Evolutionary conservation across 108 stramenopile species (phyloP).

Genomic region (Nannochloropsis oceanica): DNA sequence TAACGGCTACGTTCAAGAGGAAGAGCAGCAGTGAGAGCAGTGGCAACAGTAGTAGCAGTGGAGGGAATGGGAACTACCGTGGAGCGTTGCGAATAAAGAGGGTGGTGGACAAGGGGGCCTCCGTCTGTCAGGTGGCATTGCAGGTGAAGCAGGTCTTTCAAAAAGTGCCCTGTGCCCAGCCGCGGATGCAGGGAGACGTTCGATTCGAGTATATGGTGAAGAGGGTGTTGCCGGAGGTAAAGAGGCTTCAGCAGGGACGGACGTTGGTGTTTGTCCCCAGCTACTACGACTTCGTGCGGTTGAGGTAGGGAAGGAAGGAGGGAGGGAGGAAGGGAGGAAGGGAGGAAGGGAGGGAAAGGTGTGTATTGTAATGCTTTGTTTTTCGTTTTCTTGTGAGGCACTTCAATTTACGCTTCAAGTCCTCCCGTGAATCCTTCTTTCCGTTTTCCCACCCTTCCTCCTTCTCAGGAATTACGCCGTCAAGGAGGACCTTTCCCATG

Average conservation of each 20-base stretch:
- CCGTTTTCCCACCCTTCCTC: slow-evolving; percentile 44
- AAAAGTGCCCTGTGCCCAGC: slow-evolving; percentile 44
- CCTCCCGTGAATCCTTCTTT: not conserved
- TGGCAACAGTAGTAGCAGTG: not conserved
- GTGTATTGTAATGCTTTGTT: too few relatives aligned
- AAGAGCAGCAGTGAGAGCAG: not conserved
- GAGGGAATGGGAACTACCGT: not conserved
- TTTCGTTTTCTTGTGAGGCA: too few relatives aligned
- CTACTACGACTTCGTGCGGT: slow-evolving; percentile 76
- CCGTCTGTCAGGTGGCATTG: slow-evolving; percentile 50
- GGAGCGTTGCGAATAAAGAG: not conserved
- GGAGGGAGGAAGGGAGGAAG: too few relatives aligned
- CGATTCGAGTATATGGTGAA: slow-evolving; percentile 65
- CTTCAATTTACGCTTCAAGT: slow-evolving; percentile 36
- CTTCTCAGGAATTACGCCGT: not conserved
- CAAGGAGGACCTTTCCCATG: not conserved
- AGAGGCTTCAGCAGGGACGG: slow-evolving; percentile 56
- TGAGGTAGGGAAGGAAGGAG: slow-evolving; percentile 47
- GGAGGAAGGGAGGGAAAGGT: too few relatives aligned
- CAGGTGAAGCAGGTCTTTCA: slow-evolving; percentile 68
- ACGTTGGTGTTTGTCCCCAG: slow-evolving; percentile 74
- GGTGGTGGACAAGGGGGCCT: slow-evolving; percentile 16
- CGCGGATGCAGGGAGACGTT: slow-evolving; percentile 49
- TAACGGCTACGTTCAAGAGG: not conserved
- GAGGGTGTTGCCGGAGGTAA: slow-evolving; percentile 55